phyloP scores from a whole-genome alignment of 208 protist species.

The Trypanosoma brucei region DNA sequence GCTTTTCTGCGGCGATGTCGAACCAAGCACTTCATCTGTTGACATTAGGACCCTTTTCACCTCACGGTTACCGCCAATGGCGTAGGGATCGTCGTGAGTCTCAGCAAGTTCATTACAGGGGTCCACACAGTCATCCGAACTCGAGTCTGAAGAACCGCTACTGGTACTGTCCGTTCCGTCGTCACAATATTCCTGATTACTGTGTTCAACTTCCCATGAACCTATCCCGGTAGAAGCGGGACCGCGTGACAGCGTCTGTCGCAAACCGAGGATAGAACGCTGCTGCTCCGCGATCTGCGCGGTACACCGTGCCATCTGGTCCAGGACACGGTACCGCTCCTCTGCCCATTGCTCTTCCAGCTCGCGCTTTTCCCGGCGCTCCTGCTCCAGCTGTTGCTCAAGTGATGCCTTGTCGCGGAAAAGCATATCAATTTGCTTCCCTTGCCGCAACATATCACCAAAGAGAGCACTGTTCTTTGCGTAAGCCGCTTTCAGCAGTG shows the following conservation, averaged over 20 bases:
- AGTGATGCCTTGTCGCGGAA: slow-evolving; percentile 53
- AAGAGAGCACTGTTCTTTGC: slow-evolving; percentile 83
- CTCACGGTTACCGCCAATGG: background rate
- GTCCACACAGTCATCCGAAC: slow-evolving; percentile 11
- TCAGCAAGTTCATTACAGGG: background rate
- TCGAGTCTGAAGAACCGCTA: slow-evolving; percentile 10
- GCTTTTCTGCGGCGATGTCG: background rate
- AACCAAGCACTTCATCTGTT: background rate
- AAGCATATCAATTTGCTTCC: slow-evolving; percentile 65
- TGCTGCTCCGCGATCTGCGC: slow-evolving; percentile 83
- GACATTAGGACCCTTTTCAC: background rate
- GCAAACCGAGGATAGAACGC: slow-evolving; percentile 72
- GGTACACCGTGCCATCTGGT: slow-evolving; percentile 62
- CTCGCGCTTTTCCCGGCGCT: slow-evolving; percentile 56
- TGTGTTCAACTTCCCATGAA: background rate
- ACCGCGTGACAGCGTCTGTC: slow-evolving; percentile 75
- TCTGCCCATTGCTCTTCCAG: slow-evolving; percentile 50
- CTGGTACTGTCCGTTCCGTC: slow-evolving; percentile 11
- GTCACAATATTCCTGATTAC: slow-evolving; percentile 12
- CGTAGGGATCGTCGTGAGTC: slow-evolving; percentile 2
- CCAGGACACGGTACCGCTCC: slow-evolving; percentile 59
- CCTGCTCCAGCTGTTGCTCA: slow-evolving; percentile 60
- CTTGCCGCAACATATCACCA: slow-evolving; percentile 75
- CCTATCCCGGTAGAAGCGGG: slow-evolving; percentile 27
- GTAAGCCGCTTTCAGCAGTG: slow-evolving; percentile 79